Evolutionary conservation across 2,329 filamentous ascomycete species (phyloP), one percentile per base, ranked within the genome.

Genomic region (Davidsoniella australis): DNA sequence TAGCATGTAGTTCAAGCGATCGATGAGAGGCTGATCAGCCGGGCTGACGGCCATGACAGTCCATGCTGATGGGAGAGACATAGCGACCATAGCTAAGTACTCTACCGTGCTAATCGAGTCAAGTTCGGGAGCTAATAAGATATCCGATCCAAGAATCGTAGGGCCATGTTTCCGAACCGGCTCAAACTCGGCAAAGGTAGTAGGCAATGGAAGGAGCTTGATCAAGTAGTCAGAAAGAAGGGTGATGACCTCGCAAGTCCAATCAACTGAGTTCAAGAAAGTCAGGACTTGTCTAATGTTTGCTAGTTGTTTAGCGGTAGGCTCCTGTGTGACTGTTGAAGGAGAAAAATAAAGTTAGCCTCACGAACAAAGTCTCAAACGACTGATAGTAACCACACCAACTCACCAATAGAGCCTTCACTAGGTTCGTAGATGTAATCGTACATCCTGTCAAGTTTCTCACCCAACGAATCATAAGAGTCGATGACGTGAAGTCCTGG

Each of bases 31-130:
- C 26, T 42, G 23, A 23, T 48, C 47, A 9, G 37, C 23, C 5
- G 29, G 9, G 3, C 17, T 17, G 18, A 48, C 29, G n/a, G 40
- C 26, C 24, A 37, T 48, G 16, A 48, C 29, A 14, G 41, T 48
- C 47, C 47, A 48, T 33, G 29, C 29, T n/a, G 47, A 41, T 16
- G 47, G 47, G 17, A 48, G 26, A 9, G 47, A 48, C n/a, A 48
- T 42, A 18, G 40, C 47, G 38, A 48, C 47, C 39, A 48, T 29
- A n/a, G 33, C 41, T 33, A 48, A 12, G 17, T 42, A 48, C n/a
- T 48, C 40, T 20, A 41, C 18, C 9, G 47, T 48, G 8, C 39
- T 42, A 12, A 48, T 29, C 16, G 36, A 26, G 1, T 29, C 17
- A 18, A 48, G 17, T n/a, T 48, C 40, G 9, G 40, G 26, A 7